phyloP scores from a whole-genome alignment of 164 flowering plant species.

The Litsea cubeba region DNA sequence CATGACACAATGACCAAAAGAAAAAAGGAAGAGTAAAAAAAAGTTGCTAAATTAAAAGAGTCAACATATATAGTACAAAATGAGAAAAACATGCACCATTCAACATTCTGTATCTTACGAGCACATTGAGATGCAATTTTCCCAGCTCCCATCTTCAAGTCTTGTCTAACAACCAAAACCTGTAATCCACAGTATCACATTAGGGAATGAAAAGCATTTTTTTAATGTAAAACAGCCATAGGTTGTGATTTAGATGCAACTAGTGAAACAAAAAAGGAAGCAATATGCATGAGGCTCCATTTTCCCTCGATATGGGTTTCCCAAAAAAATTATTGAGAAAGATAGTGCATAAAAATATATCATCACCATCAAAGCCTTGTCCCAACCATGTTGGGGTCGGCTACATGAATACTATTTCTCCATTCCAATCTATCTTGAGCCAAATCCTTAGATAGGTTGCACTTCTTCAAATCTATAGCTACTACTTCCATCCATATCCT shows the following conservation, averaged over 20 bases:
- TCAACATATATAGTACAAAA: background rate
- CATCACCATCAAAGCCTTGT: background rate
- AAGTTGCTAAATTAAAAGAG: too few species aligned
- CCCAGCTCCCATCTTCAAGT: slow-evolving; percentile 86
- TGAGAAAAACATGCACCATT: background rate
- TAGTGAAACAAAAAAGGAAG: background rate
- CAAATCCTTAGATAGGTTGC: too few species aligned
- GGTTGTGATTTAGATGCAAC: background rate
- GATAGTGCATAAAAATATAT: background rate
- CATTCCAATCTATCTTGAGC: too few species aligned
- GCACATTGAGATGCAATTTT: slow-evolving; percentile 99
- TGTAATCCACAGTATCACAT: slow-evolving; percentile 21
- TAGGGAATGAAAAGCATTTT: background rate
- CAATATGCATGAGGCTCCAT: background rate
- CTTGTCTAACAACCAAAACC: slow-evolving; percentile 95
- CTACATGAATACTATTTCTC: too few species aligned
- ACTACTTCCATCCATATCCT: too few species aligned
- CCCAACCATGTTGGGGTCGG: too few species aligned
- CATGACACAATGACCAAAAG: background rate
- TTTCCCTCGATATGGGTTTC: background rate
- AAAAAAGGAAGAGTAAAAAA: too few species aligned
- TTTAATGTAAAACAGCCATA: background rate
- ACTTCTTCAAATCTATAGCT: too few species aligned
- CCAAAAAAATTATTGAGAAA: background rate
- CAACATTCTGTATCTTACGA: slow-evolving; percentile 49